These are phyloP conservation scores for Wickerhamomyces ciferrii DNA, from an alignment of 805 yeast species.

Conservation along the genomic window DNA sequence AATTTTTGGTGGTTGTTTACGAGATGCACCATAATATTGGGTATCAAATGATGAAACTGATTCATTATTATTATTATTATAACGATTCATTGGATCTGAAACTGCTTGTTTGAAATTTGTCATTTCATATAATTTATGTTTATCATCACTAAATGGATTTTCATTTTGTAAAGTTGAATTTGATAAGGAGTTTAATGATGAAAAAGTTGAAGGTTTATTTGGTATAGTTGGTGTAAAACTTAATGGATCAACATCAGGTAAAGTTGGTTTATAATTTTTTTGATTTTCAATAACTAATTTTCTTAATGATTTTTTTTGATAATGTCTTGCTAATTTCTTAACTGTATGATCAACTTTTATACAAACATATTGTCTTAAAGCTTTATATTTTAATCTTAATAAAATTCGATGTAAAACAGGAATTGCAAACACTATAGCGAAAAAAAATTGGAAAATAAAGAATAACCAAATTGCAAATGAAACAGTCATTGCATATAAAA, in stretches of 20 bases:
- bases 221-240: background rate
- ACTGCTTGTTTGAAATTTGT: background rate
- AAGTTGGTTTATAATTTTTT: slow-evolving; percentile 19
- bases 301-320: slow-evolving; percentile 25
- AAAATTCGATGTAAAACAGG: slow-evolving; percentile 46
- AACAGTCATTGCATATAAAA: slow-evolving; percentile 68
- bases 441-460: slow-evolving; percentile 49
- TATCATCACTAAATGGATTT: background rate
- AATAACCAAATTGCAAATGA: slow-evolving; percentile 72
- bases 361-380: slow-evolving; percentile 60
- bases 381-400: slow-evolving; percentile 29
- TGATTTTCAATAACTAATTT: slow-evolving; percentile 20
- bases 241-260: slow-evolving; percentile 13
- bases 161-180: background rate
- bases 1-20: background rate
- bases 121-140: background rate
- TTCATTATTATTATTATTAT: background rate
- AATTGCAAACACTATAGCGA: slow-evolving; percentile 47
- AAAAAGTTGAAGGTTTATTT: background rate
- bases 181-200: background rate
- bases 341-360: slow-evolving; percentile 52
- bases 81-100: background rate
- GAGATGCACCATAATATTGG: background rate
- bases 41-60: background rate
- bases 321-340: slow-evolving; percentile 40